Evolutionary conservation across 768 basidiomycete genomes (phyloP).

Genomic region (Auriscalpium orientale): DNA sequence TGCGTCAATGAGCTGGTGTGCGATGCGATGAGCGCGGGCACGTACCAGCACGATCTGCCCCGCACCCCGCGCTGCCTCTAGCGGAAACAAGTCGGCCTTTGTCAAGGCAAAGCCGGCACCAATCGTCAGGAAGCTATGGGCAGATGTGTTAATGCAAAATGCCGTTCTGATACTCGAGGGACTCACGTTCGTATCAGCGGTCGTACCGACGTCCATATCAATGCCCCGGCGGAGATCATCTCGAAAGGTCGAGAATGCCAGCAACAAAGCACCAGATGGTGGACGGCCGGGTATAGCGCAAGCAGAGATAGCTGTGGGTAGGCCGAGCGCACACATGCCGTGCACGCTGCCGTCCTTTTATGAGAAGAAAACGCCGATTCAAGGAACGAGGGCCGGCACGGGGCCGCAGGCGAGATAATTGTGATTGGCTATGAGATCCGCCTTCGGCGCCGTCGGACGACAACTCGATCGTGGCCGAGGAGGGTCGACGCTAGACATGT

Average conservation of each 20-base stretch:
- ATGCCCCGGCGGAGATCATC: conserved; percentile 6
- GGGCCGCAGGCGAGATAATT: too few relatives aligned
- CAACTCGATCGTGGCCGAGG: too few relatives aligned
- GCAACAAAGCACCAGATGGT: too few relatives aligned
- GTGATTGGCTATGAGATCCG: too few relatives aligned
- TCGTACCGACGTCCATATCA: conserved; percentile 3
- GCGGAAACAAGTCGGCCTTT: conserved; percentile 52
- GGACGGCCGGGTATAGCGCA: too few relatives aligned
- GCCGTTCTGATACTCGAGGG: not conserved
- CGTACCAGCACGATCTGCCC: conserved; percentile 54
- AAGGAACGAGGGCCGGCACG: too few relatives aligned
- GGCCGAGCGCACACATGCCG: too few relatives aligned
- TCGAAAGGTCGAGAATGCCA: not conserved
- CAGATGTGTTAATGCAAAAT: not conserved
- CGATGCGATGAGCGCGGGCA: not conserved
- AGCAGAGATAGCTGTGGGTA: too few relatives aligned
- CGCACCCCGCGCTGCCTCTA: conserved; percentile 47
- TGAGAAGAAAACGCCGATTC: too few relatives aligned
- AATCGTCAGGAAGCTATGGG: conserved; percentile 44
- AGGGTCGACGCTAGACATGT: too few relatives aligned
- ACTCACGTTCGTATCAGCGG: conserved; percentile 1
- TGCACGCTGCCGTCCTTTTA: too few relatives aligned
- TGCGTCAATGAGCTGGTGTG: not conserved
- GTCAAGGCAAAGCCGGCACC: conserved; percentile 50
- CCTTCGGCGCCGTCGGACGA: too few relatives aligned